phyloP scores from a whole-genome alignment of 129 eudicot genomes.

The Chrysanthemum makinoi region DNA sequence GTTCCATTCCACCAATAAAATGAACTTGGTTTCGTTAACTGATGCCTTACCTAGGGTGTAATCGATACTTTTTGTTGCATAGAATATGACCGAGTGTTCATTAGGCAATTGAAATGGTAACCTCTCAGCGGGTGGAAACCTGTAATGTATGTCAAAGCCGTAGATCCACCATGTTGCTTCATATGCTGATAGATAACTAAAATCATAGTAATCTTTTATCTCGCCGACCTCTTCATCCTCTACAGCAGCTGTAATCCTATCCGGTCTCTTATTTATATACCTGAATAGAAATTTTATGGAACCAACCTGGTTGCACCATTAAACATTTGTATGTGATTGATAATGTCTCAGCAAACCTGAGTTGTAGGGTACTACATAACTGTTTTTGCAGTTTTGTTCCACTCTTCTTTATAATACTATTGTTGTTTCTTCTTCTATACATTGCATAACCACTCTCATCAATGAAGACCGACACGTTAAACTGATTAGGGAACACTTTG shows the following conservation, averaged over 20 bases:
- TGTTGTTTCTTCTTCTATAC: background rate
- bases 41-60: no score
- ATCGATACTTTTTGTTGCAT: no score
- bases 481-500: background rate
- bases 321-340: background rate
- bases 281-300: background rate
- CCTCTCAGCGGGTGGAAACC: no score
- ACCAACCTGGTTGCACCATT: slow-evolving; percentile 3
- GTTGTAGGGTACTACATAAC: background rate
- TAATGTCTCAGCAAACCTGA: background rate
- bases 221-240: background rate
- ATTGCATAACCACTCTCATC: background rate
- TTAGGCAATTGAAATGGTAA: no score
- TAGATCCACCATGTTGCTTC: background rate
- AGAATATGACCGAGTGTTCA: no score
- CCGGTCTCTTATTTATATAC: background rate
- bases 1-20: no score
- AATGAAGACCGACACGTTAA: background rate
- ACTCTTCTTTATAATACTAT: background rate
- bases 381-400: no score
- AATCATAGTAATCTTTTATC: background rate
- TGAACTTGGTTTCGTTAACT: no score
- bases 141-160: no score
- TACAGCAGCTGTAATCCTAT: background rate
- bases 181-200: background rate